Evolutionary conservation across 2,329 filamentous ascomycete species (phyloP).

Genomic region (Aspergillus vadensis): DNA sequence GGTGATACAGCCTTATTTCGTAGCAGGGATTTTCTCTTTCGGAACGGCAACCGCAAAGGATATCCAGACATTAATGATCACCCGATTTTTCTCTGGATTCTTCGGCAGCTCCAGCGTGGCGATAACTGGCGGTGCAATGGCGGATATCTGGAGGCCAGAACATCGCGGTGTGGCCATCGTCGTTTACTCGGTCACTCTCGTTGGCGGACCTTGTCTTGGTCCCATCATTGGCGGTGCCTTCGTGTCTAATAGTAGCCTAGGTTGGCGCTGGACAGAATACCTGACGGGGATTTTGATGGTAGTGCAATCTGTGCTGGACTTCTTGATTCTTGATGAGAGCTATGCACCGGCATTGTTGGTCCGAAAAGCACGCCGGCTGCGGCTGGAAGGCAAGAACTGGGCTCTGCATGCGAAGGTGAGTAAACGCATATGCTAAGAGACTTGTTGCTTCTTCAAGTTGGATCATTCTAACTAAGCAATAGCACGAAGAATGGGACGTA

Average conservation of each 20-base stretch:
- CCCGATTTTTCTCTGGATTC: not conserved
- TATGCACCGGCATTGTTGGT: not conserved
- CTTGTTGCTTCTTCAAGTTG: too few species aligned
- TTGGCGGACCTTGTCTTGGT: not conserved
- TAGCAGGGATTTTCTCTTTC: not conserved
- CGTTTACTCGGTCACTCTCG: slow-evolving; percentile 1
- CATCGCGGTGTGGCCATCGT: not conserved
- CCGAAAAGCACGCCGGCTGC: not conserved
- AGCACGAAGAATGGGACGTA: slow-evolving; percentile 11
- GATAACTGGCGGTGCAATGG: not conserved
- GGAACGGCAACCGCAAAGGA: not conserved
- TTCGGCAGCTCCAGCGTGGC: not conserved
- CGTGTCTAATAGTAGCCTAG: not conserved
- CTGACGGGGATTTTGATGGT: not conserved
- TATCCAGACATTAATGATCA: not conserved
- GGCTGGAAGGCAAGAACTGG: not conserved
- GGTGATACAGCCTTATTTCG: not conserved
- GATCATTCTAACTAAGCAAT: not conserved
- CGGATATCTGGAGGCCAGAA: not conserved
- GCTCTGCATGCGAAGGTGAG: not conserved
- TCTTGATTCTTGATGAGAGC: not conserved
- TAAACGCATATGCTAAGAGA: not conserved
- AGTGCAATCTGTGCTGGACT: not conserved
- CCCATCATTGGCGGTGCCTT: not conserved
- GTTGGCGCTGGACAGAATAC: slow-evolving; percentile 4